Evolutionary conservation across 495 filamentous ascomycete species (phyloP), one percentile per base, ranked within the genome.

Genomic region (Aspergillus incahuasiensis): DNA sequence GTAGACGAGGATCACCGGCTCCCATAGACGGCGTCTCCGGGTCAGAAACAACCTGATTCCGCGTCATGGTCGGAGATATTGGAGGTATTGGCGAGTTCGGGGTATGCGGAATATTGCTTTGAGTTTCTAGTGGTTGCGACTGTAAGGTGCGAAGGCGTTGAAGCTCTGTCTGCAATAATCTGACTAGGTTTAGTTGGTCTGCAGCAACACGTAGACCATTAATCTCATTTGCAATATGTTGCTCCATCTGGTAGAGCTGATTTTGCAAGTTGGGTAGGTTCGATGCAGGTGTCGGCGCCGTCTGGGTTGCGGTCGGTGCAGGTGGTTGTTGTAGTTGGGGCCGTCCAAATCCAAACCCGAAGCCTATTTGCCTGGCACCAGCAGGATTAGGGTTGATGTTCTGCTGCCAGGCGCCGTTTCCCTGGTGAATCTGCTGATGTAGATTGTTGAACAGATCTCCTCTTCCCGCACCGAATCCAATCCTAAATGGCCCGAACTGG

Each of bases 1-100:
- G 89, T 18, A 92, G 73, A 40, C 87, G 82, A 20, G 81, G 65
- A 63, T 89, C 85, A 18, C 86, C 87, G 13, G 86, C 69, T 20
- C 78, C 75, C 52, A 91, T 77, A 7, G 82, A 69, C 35, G 69
- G 60, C 11, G 67, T 52, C 4, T 57, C 55, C 13, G 70, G 69
- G 52, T 62, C 65, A n/a, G 74, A 53, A 12, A 69, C 52, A 41
- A 71, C 69, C 55, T 72, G 65, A 50, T 64, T 61, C 34, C 63
- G 61, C 18, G 55, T 47, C 16, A 67, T 42, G 28, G 55, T 58
- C 6, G 56, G 60, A n/a, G 68, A 57, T 35, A 62, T 48, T 38
- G 62, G 39, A 9, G 62, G 59, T 20, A 63, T 50, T 34, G 60
- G 58, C n/a, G 58, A 39, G 19, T 67, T 55, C 16, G 65, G 59